Evolutionary conservation across 2,329 filamentous ascomycete genomes (phyloP), one percentile per base, ranked within the genome.

Genomic region (Cytospora mali): DNA sequence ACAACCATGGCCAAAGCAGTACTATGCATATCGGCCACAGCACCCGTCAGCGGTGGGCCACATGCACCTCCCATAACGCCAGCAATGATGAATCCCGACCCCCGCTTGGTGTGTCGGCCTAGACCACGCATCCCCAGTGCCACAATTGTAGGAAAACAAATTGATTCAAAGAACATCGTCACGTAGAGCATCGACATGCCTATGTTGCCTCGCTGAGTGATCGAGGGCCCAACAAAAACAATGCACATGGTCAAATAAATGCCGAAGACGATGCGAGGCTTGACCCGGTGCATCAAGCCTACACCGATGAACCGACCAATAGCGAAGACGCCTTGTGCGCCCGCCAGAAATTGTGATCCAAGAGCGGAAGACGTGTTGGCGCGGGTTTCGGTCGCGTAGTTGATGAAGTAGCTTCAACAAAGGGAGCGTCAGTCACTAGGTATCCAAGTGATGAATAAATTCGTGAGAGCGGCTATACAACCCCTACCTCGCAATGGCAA

Each of bases 61-160:
- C 85, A 82, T 2, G 91, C 90, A 62, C 91, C 91, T 16, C 91
- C 90, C 18, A 84, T 80, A 0, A 93, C 89, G 67, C 88, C 89
- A 5, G 80, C 88, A 2, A 92, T 83, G 62, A 91, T 87, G 73
- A 85, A 89, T 5, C 89, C 89, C 2, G 86, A 88, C 1, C 90
- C 91, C 64, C 89, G 84, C 79, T 93, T 93, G 39, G 88, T 91
- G 76, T 94, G 88, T 21, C 87, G 84, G 6, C 91, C 91, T 1
- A 93, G 80, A 2, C 89, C 90, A 25, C 89, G 84, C 79, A 92
- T 91, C 10, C 89, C 89, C 3, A 93, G 80, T 0, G 90, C 89
- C 31, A 94, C 86, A 70, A 94, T 92, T 21, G 90, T 93, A 0
- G 91, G 90, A 79, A 93, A 94, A 74, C 88, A 90, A 71, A 92